phyloP scores from a whole-genome alignment of 73 alveolate genomes.

The Stentor coeruleus region DNA sequence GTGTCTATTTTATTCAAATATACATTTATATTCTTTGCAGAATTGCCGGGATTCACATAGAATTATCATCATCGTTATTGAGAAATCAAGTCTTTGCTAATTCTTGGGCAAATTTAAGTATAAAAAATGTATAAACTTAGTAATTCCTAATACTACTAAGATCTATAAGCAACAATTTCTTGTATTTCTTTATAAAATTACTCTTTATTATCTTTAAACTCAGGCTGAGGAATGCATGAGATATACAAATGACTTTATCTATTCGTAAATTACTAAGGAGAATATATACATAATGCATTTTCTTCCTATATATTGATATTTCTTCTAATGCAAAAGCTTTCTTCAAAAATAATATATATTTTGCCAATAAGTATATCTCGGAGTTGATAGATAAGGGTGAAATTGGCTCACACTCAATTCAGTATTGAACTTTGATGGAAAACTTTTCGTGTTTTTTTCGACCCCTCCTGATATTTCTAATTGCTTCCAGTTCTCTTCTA shows the following conservation, averaged over 20 bases:
- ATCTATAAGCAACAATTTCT: too few species aligned
- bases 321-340: background rate
- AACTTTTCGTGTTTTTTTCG: background rate
- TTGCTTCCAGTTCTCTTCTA: background rate
- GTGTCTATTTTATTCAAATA: background rate
- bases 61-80: too few species aligned
- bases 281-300: background rate
- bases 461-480: background rate
- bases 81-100: too few species aligned
- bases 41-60: too few species aligned
- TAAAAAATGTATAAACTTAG: too few species aligned
- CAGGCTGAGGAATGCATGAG: background rate
- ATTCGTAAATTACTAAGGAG: constrained; percentile 11
- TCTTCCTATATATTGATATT: background rate
- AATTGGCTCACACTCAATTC: background rate
- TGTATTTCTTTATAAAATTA: too few species aligned
- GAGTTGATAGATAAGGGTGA: background rate
- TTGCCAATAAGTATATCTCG: background rate
- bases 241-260: background rate
- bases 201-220: too few species aligned
- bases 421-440: background rate
- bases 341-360: background rate
- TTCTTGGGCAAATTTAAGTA: too few species aligned
- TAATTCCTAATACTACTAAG: too few species aligned
- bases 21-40: too few species aligned